Evolutionary conservation across 805 yeast species (phyloP).

Genomic region (Limtongia smithiae): DNA sequence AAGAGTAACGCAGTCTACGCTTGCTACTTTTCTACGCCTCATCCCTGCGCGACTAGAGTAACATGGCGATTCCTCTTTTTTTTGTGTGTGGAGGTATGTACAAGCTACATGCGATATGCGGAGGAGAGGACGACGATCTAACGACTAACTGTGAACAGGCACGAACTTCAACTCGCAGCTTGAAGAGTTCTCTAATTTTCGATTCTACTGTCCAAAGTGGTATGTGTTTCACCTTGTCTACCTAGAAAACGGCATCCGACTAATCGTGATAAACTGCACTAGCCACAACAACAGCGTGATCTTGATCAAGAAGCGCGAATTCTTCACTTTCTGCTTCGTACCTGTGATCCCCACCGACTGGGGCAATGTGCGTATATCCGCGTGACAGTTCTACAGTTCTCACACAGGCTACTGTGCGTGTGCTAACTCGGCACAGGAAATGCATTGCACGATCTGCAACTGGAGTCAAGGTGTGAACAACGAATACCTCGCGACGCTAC

Average conservation of each 20-base stretch:
- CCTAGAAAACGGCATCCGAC: not conserved
- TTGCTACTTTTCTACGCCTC: too few relatives aligned
- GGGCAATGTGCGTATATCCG: slow-evolving; percentile 25
- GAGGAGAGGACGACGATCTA: slow-evolving; percentile 2
- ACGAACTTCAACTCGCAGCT: slow-evolving; percentile 28
- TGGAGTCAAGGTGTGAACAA: slow-evolving; percentile 4
- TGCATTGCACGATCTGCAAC: slow-evolving; percentile 22
- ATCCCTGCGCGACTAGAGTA: not conserved
- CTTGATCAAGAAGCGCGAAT: slow-evolving; percentile 32
- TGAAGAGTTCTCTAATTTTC: slow-evolving; percentile 30
- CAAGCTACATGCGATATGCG: not conserved
- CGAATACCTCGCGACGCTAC: slow-evolving; percentile 10
- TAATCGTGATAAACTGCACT: not conserved
- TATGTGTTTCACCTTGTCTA: slow-evolving; percentile 1
- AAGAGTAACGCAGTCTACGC: too few relatives aligned
- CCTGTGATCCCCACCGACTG: slow-evolving; percentile 36
- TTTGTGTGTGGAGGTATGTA: slow-evolving; percentile 31
- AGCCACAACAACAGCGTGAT: slow-evolving; percentile 18
- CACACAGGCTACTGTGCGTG: not conserved
- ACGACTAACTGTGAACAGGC: slow-evolving; percentile 8
- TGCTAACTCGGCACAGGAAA: not conserved
- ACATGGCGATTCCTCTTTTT: slow-evolving; percentile 13
- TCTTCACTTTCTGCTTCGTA: slow-evolving; percentile 36
- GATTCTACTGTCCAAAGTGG: slow-evolving; percentile 36
- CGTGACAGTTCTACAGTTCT: too few relatives aligned